Conservation (phyloP, 257 asterid genomes). For the Solanum ahanhuiri region DNA sequence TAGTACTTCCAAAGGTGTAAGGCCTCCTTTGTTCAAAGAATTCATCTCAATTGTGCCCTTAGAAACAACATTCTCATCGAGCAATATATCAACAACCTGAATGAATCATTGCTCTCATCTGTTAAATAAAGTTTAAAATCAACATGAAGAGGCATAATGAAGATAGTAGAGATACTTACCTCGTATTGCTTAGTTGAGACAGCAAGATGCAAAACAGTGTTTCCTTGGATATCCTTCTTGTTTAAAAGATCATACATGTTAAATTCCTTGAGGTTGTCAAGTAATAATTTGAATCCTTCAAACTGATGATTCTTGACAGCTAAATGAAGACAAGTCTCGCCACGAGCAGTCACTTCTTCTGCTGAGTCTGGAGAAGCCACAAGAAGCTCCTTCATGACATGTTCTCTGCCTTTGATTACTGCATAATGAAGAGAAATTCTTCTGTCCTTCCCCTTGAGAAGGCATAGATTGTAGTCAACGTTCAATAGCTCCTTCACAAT, state of each 20-base stretch:
- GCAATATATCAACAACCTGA: constrained; percentile 33
- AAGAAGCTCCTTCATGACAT: constrained; percentile 13
- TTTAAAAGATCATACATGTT: constrained; percentile 11
- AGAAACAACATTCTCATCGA: constrained; percentile 11
- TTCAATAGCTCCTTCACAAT: constrained; percentile 22
- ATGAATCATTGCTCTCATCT: neutral
- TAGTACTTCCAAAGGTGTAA: too few relatives aligned
- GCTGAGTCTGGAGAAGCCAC: constrained; percentile 6
- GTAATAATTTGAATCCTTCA: constrained; percentile 6
- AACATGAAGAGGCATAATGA: neutral
- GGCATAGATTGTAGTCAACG: constrained; percentile 10
- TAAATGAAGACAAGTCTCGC: constrained; percentile 27
- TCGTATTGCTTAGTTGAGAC: constrained; percentile 33
- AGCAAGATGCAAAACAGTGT: constrained; percentile 21
- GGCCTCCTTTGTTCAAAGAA: too few relatives aligned
- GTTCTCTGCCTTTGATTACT: constrained; percentile 14
- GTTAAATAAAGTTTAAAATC: neutral
- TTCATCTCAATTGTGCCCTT: constrained; percentile 13
- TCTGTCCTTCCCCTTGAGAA: constrained; percentile 20
- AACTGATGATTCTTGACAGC: constrained; percentile 16
- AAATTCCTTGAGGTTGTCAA: constrained; percentile 6
- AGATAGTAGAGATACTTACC: neutral
- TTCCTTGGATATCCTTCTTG: constrained; percentile 10
- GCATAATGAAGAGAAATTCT: constrained; percentile 34
- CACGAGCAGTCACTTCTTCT: constrained; percentile 16